A percentile compares a stretch with the other conserved stretches of the same genome.
Conservation (phyloP, 805 yeast genomes). For the Wickerhamomyces ciferrii region DNA sequence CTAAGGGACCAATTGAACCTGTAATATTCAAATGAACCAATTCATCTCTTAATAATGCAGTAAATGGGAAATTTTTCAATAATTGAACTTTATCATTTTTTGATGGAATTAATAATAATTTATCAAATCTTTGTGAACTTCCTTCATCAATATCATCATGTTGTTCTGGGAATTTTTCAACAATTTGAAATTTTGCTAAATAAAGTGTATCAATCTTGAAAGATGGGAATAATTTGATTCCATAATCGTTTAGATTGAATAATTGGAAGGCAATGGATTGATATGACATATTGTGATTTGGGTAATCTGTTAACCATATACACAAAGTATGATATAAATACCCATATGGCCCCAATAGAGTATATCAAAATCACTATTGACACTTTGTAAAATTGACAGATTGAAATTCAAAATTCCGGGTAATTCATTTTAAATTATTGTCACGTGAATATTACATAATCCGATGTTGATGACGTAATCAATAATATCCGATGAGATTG, state of each 20-base stretch:
- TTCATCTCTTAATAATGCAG: slow-evolving; percentile 13
- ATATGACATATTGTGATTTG: neutral
- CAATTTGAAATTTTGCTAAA: slow-evolving; percentile 13
- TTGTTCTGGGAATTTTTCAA: slow-evolving; percentile 13
- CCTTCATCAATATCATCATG: slow-evolving; percentile 13
- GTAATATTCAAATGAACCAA: slow-evolving; percentile 7
- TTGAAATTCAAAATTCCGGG: too few species aligned
- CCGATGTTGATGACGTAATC: too few species aligned
- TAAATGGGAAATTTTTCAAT: slow-evolving; percentile 18
- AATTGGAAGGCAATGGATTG: neutral
- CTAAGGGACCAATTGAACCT: slow-evolving; percentile 2
- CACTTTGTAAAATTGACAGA: too few species aligned
- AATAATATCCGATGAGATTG: too few species aligned
- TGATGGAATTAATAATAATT: slow-evolving; percentile 5
- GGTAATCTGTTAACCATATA: too few species aligned
- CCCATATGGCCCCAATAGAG: too few species aligned
- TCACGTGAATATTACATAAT: too few species aligned
- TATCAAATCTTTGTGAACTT: slow-evolving; percentile 17
- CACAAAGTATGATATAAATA: too few species aligned
- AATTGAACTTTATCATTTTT: slow-evolving; percentile 4
- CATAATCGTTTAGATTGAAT: slow-evolving; percentile 16
- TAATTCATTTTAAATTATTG: too few species aligned
- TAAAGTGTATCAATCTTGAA: slow-evolving; percentile 16
- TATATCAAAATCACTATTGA: too few species aligned
- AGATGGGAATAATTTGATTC: slow-evolving; percentile 14